A percentile compares a stretch with the other conserved stretches of the same genome.
phyloP scores from a whole-genome alignment of 768 basidiomycete species.

The Boletus eberwhitei region DNA sequence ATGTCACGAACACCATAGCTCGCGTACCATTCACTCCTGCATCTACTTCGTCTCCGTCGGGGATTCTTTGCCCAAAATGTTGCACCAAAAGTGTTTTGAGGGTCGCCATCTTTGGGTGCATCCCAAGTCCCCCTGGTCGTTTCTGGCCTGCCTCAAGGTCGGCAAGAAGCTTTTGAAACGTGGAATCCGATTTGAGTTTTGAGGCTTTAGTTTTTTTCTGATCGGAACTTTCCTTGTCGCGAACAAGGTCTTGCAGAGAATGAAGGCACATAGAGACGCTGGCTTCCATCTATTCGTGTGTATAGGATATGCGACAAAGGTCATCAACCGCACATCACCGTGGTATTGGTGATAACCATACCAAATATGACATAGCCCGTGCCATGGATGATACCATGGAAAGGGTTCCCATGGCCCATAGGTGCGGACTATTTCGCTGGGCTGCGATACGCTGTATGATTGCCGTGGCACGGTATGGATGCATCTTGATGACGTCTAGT shows the following conservation, averaged over 20 bases:
- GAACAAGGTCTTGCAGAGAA: constrained; percentile 49
- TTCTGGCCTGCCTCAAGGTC: constrained; percentile 62
- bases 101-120: constrained; percentile 92
- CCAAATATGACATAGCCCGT: constrained; percentile 85
- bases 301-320: background rate
- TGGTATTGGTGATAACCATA: constrained; percentile 35
- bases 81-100: constrained; percentile 70
- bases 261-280: constrained; percentile 77
- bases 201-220: constrained; percentile 39
- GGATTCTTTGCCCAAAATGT: constrained; percentile 56
- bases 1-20: constrained; percentile 95
- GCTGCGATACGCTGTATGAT: constrained; percentile 37
- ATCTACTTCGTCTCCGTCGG: constrained; percentile 39
- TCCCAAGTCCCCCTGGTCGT: constrained; percentile 44
- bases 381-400: constrained; percentile 59
- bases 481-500: constrained; percentile 59
- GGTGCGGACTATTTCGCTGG: constrained; percentile 33
- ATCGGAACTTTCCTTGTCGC: constrained; percentile 34
- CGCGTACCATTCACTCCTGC: constrained; percentile 45
- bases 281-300: constrained; percentile 64
- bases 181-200: constrained; percentile 49
- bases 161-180: constrained; percentile 61
- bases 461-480: constrained; percentile 58
- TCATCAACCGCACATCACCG: background rate
- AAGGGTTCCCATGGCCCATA: constrained; percentile 52